Conservation (phyloP, 2,329 filamentous ascomycete species). For the Fusarium sororula region DNA sequence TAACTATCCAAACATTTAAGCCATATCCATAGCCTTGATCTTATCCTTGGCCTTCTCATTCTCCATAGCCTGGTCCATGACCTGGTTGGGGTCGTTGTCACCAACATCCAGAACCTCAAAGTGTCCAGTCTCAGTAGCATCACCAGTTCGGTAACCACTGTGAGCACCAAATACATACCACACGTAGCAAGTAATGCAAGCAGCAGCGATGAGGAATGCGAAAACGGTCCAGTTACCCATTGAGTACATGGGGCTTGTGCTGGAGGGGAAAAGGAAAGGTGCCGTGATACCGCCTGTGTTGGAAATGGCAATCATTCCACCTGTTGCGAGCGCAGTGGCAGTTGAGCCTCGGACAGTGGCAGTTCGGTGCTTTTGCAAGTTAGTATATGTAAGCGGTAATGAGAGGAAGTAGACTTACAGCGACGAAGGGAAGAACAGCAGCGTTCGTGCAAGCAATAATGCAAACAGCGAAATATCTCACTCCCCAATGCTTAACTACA, state of each 20-base stretch:
- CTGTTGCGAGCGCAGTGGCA: constrained; percentile 46
- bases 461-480: constrained; percentile 45
- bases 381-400: accelerated
- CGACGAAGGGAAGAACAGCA: constrained; percentile 46
- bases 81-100: constrained; percentile 30
- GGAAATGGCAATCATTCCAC: constrained; percentile 48
- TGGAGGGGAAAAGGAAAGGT: constrained; percentile 47
- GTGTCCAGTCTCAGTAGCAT: constrained; percentile 18
- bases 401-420: constrained; percentile 32
- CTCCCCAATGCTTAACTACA: constrained; percentile 43
- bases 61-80: constrained; percentile 28
- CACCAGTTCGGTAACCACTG: constrained; percentile 44
- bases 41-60: constrained; percentile 29
- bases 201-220: constrained; percentile 42
- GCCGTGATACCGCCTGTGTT: constrained; percentile 48
- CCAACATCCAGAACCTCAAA: constrained; percentile 33
- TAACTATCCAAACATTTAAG: background rate
- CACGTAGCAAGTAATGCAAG: constrained; percentile 40
- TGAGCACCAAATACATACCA: constrained; percentile 47
- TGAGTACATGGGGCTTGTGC: constrained; percentile 44
- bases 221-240: constrained; percentile 50
- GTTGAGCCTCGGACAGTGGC: constrained; percentile 47
- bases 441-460: constrained; percentile 48
- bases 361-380: constrained; percentile 42
- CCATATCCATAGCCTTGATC: constrained; percentile 28